Evolutionary conservation across 75 land plant species (phyloP), one percentile per base, ranked within the genome.

Genomic region (Pinus taeda): DNA sequence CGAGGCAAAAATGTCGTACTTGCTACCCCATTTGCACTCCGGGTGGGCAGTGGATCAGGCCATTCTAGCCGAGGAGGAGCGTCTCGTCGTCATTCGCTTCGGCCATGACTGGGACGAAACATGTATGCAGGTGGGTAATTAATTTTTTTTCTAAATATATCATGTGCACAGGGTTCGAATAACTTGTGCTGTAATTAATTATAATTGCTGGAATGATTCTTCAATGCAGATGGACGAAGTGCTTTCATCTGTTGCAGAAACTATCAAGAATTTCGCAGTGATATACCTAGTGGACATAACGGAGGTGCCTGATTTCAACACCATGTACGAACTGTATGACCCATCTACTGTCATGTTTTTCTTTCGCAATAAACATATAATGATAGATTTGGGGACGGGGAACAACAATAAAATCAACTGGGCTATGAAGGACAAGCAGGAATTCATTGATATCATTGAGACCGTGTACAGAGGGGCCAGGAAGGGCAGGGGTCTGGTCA

Each of bases 11-110:
- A 94, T 94, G 97, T 94, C 95, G 80, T 94, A 92, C 80, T 71
- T 94, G 33, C 78, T 92, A 63, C 97, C 91, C 14, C 95, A 94
- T 75, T 86, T 94, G 26, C 97, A 94, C 84, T 90, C 93, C 5
- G 97, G 97, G 26, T 94, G 97, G 97, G 95, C 93, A 13, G 97
- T 94, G 22, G 97, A 94, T 81, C 95, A 94, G 85, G 93, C 97
- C 8, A 94, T 94, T 77, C 88, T 94, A n/a, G 87, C 89, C 42
- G 95, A 90, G 75, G 93, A 93, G 75, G 95, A 93, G 78, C 93
- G 93, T 26, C 87, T 88, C 26, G 95, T 93, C 55, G 80, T 93
- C 78, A 95, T 95, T 77, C 85, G 98, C 3, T 95, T 95, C 77
- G 98, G 98, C 57, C 96, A 93, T 76, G 98, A 95, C 66, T 93